These are phyloP conservation scores for Powellomyces hirtus DNA, from an alignment of 192 early-diverging fungal species.

Conservation along the genomic window DNA sequence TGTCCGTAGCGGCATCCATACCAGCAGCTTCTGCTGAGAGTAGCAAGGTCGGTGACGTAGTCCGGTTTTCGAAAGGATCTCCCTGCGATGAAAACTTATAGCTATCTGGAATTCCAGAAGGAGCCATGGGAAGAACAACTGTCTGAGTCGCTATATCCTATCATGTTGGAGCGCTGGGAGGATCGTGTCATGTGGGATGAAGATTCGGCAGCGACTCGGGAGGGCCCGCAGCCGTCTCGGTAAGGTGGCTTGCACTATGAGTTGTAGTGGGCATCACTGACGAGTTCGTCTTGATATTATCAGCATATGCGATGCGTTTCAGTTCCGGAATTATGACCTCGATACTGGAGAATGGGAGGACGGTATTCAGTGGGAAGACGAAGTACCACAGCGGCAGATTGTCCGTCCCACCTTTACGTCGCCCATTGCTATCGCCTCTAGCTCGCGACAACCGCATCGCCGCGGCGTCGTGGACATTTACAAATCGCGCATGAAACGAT, in stretches of 20 bases:
- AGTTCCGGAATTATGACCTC: conserved; percentile 57
- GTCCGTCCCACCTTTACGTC: no score
- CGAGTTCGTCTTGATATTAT: no score
- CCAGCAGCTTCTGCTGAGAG: no score
- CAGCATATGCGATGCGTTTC: conserved; percentile 13
- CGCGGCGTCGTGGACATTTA: not conserved
- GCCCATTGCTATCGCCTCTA: conserved; percentile 46
- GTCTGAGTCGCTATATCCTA: conserved; percentile 30
- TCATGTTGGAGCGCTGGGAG: conserved; percentile 84
- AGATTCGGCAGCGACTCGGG: not conserved
- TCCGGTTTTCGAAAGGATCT: no score
- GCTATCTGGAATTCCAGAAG: not conserved
- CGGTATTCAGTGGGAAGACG: conserved; percentile 76
- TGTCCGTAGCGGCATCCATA: no score
- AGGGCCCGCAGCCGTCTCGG: not conserved
- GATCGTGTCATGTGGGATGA: conserved; percentile 75
- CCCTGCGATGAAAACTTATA: not conserved
- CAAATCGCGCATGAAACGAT: conserved; percentile 46
- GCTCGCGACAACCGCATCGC: not conserved
- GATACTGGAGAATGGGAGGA: conserved; percentile 71
- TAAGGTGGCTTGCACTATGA: no score
- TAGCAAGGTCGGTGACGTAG: no score
- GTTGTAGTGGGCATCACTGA: no score
- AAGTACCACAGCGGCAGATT: no score
- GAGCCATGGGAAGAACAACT: not conserved